Percentiles rank a stretch among this genome's conserved stretches.
These are phyloP conservation scores for Niveomyces coronatus DNA, from an alignment of 2,329 filamentous ascomycete genomes.

Conservation along the genomic window DNA sequence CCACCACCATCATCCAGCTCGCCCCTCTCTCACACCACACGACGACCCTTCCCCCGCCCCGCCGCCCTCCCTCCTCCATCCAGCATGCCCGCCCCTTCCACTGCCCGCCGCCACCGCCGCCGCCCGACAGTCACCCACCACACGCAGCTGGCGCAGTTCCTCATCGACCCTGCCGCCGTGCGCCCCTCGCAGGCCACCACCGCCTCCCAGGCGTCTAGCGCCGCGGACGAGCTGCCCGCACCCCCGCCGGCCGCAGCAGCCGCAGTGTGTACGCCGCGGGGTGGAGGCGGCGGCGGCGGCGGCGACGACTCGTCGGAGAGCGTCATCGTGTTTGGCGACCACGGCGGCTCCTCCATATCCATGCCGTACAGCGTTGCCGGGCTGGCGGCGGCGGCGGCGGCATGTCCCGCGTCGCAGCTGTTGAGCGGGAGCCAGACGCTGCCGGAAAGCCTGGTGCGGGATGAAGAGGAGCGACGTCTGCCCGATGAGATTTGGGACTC, in stretches of 20 bases:
- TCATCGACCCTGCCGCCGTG: too few relatives aligned
- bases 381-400: too few relatives aligned
- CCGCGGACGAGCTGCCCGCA: not conserved
- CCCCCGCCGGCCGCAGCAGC: not conserved
- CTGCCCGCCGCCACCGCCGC: constrained; percentile 9
- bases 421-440: constrained; percentile 43
- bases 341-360: constrained; percentile 13
- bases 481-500: constrained; percentile 28
- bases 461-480: constrained; percentile 18
- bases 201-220: constrained; percentile 24
- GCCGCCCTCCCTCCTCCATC: constrained; percentile 11
- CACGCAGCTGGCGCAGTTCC: not conserved
- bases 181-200: constrained; percentile 28
- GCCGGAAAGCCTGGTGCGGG: constrained; percentile 34
- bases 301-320: constrained; percentile 7
- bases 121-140: not conserved
- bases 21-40: too few relatives aligned
- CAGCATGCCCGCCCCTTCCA: constrained; percentile 14
- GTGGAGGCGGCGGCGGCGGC: not conserved
- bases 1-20: too few relatives aligned
- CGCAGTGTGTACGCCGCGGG: not conserved
- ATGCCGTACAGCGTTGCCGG: constrained; percentile 6
- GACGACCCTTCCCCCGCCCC: too few relatives aligned
- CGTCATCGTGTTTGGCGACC: constrained; percentile 18
- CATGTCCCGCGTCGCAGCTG: constrained; percentile 40